Evolutionary conservation across 805 yeast genomes (phyloP), one percentile per base, ranked within the genome.

Genomic region (Kregervanrija delftensis): DNA sequence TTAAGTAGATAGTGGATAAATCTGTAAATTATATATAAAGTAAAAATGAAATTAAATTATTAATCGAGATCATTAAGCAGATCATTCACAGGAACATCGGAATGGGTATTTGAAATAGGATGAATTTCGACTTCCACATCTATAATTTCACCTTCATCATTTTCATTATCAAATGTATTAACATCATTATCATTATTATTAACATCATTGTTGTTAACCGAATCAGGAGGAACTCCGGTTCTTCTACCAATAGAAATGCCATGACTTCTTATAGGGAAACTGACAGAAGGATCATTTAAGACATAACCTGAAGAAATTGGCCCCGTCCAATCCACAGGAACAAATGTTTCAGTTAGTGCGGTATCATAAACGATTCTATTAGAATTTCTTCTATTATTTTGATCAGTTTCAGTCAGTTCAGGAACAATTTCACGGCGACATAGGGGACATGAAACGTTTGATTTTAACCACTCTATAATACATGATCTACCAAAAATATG

Each of bases 401-500:
- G 17, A 15, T 32, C 35, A 17, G 35, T 39, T 39, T 54, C 58
- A 9, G 52, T 47, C 39, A 51, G 42, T 22, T 56, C 61, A 12
- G 58, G 54, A 8, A 57, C 45, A 4, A 82, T 68, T 11, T 74
- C 69, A 12, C 69, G 67, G 44, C 97, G 77, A 58, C 98, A 90
- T 40, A 90, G 65, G 0, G 98, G 98, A 61, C 97, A 89, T 2
- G 88, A 75, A 8, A 77, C 71, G 53, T 83, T 78, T 35, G 73
- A 65, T 48, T 71, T 71, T 41, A 89, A 73, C 98, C 98, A 90
- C 51, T 82, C 84, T 40, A 69, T 73, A 15, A 88, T 69, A 65
- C 98, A 90, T 15, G 77, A 73, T 50, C 78, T 71, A 8, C 98
- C 97, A 66, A 90, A 90, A 0, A 79, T 59, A 57, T 90, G 98